A percentile compares a stretch with the other conserved stretches of the same genome.
phyloP scores from a whole-genome alignment of 1,284 basidiomycete genomes.

The Coniferiporia weirii region DNA sequence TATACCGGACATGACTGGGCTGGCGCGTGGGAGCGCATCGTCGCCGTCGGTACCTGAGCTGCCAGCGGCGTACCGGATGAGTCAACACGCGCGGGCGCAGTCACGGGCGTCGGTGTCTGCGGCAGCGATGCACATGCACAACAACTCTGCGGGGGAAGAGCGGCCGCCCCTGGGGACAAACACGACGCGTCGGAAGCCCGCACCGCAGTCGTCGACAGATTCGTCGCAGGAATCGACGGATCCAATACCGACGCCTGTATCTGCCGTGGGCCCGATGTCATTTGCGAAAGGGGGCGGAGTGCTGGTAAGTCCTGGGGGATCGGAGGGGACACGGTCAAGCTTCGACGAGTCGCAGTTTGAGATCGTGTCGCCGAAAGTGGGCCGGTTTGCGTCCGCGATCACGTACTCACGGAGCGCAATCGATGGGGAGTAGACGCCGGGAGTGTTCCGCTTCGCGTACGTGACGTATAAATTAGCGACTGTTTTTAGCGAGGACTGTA shows the following conservation, averaged over 20 bases:
- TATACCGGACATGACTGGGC: constrained; percentile 30
- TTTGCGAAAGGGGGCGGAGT: constrained; percentile 9
- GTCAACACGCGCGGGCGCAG: constrained; percentile 13
- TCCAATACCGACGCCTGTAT: constrained; percentile 13
- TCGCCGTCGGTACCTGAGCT: constrained; percentile 40
- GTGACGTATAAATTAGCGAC: too few relatives aligned
- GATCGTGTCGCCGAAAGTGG: constrained; percentile 26
- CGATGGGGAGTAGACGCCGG: constrained; percentile 3
- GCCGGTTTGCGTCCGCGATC: not conserved
- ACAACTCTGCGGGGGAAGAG: constrained; percentile 1
- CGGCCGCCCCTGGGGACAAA: not conserved
- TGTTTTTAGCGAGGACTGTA: too few relatives aligned
- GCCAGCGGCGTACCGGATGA: constrained; percentile 34
- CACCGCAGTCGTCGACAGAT: constrained; percentile 11
- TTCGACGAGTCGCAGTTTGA: constrained; percentile 34
- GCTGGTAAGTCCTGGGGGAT: constrained; percentile 25
- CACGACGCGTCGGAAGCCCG: constrained; percentile 11
- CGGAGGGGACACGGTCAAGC: constrained; percentile 28
- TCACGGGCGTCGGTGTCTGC: constrained; percentile 12
- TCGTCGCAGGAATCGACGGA: constrained; percentile 13
- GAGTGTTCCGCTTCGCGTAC: too few relatives aligned
- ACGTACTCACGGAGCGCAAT: not conserved
- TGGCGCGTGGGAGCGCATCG: constrained; percentile 29
- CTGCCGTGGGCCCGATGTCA: constrained; percentile 3
- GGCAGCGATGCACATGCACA: not conserved